Evolutionary conservation across 352 stramenopile species (phyloP).

Genomic region (Globisporangium recalcitrans): DNA sequence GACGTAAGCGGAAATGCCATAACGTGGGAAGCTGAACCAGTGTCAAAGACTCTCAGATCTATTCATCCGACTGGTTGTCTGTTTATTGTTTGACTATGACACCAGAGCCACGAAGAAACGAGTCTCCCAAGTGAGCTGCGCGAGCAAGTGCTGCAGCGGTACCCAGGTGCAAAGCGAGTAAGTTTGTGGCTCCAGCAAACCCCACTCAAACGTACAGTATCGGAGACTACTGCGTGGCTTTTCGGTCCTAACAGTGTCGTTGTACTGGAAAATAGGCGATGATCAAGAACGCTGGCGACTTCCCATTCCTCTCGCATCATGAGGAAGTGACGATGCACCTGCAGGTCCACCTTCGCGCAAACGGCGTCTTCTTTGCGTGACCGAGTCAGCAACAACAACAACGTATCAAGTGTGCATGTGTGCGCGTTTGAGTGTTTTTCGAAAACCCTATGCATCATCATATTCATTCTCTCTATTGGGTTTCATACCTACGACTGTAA

Average conservation of each 20-base stretch:
- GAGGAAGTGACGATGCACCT: slow-evolving; percentile 74
- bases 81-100: no score
- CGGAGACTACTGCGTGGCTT: not conserved
- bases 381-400: not conserved
- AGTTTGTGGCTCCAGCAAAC: not conserved
- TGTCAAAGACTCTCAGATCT: no score
- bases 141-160: slow-evolving; percentile 37
- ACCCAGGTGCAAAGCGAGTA: slow-evolving; percentile 52
- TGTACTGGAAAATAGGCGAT: slow-evolving; percentile 33
- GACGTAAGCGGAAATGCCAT: slow-evolving; percentile 32
- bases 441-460: slow-evolving; percentile 5
- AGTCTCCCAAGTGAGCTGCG: slow-evolving; percentile 35
- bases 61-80: no score
- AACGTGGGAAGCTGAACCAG: no score
- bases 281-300: slow-evolving; percentile 60
- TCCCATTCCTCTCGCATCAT: slow-evolving; percentile 68
- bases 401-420: not conserved
- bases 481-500: not conserved
- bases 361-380: slow-evolving; percentile 44
- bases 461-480: slow-evolving; percentile 13
- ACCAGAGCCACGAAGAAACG: slow-evolving; percentile 54
- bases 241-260: not conserved
- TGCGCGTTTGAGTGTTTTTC: not conserved
- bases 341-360: slow-evolving; percentile 63
- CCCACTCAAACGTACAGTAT: not conserved